Base-by-base conservation (phyloP, 2,329 filamentous ascomycete genomes). In the Fusarium pseudograminearum region DNA sequence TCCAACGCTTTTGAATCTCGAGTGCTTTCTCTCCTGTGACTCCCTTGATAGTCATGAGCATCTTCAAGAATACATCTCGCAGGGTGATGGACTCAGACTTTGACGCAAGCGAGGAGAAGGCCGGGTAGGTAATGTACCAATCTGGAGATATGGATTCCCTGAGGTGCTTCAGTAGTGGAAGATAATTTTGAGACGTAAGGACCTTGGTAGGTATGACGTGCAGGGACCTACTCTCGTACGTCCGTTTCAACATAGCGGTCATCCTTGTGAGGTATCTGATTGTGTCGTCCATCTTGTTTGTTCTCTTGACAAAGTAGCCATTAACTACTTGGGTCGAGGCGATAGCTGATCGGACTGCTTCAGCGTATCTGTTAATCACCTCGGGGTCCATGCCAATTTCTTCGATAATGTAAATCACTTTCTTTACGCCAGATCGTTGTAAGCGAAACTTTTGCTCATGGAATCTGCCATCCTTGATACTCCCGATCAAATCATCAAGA, bases 371-470 rank as follows among this genome's bases (percentile, higher is more conserved):
- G 26, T 83, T 80, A 36, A 83, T 82, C 41, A 83, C 77, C 10
- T 86, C 83, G 1, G 85, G 75, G 44, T 89, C 85, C 75, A 93
- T 84, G 14, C 85, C 76, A 61, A 91, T 90, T 70, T 94, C 90
- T 76, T 96, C 93, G 57, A 96, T 86, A 26, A 96, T 84, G 74
- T 95, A 96, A 38, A 93, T 85, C 16, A 94, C 90, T 72, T 94
- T 91, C 61, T 87, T 88, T n/a, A 93, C 83, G 0, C 92, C 92
- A 0, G 89, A 92, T 53, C 88, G 88, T 57, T 87, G 86, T 14
- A 95, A 84, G 2, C 93, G 90, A 76, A 94, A 95, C 76, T 96
- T 95, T 76, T 96, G 93, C 77, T 96, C 93, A 71, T 91, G 90
- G 72, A 94, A 95, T 4, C 93, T 89, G 2, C 92, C 91, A 67